Conservation (phyloP, 441 rosid species). For the Cnidoscolus chayamansa region DNA sequence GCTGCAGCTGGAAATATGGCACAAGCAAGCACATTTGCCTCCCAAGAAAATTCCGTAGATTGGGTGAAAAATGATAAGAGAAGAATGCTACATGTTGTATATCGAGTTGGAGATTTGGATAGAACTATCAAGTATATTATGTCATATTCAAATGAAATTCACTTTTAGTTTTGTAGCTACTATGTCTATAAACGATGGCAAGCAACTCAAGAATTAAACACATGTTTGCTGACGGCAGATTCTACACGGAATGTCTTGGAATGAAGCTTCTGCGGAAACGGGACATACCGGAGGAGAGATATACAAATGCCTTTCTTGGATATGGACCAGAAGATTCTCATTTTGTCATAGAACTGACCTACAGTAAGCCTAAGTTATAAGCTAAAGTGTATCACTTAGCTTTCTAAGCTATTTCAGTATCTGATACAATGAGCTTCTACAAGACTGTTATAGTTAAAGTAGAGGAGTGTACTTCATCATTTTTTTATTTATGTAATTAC, state of each 20-base stretch:
- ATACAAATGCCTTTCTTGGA: conserved; percentile 42
- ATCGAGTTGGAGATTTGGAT: conserved; percentile 91
- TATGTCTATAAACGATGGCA: neutral
- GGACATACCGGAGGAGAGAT: conserved; percentile 55
- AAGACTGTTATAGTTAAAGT: neutral
- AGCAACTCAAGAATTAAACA: neutral
- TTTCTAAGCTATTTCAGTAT: neutral
- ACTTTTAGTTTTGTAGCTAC: neutral
- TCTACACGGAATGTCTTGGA: conserved; percentile 71
- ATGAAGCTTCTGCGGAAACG: conserved; percentile 72
- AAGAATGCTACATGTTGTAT: conserved; percentile 89
- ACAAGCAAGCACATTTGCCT: conserved; percentile 56
- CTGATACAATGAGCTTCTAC: conserved; percentile 1
- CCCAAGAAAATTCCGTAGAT: conserved; percentile 55
- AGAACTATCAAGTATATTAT: conserved; percentile 65
- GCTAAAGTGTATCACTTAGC: neutral
- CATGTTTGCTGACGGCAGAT: conserved; percentile 35
- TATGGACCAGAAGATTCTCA: conserved; percentile 74
- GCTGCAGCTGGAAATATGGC: conserved; percentile 49
- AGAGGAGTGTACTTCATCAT: neutral
- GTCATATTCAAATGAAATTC: conserved; percentile 3
- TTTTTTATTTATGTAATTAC: no score
- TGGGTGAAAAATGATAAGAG: conserved; percentile 84
- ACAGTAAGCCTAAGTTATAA: conserved; percentile 37
- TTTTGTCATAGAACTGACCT: conserved; percentile 67